Evolutionary conservation across 306 rosid species (phyloP).

Genomic region (Quillaja saponaria): DNA sequence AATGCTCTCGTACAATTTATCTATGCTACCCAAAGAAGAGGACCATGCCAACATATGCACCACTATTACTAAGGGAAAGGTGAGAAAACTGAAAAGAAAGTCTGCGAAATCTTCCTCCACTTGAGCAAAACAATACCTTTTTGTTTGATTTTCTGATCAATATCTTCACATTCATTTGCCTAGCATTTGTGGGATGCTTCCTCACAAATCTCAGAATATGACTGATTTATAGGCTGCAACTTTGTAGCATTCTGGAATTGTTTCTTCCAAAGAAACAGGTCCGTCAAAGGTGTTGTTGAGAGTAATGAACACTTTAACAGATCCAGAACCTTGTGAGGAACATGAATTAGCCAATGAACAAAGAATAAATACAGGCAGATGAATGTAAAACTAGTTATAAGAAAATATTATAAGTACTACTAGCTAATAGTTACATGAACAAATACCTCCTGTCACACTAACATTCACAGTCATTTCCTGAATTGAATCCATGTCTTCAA

Average conservation of each 20-base stretch:
- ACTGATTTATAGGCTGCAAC: too few relatives aligned
- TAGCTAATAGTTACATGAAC: too few relatives aligned
- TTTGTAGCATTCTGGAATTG: background rate
- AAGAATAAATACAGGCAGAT: background rate
- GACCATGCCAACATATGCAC: background rate
- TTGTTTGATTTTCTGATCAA: background rate
- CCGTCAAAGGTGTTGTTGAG: conserved; percentile 7
- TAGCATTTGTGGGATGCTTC: background rate
- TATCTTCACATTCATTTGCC: background rate
- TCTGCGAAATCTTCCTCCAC: background rate
- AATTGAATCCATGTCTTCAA: background rate
- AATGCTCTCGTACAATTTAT: conserved; percentile 1
- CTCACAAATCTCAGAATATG: background rate
- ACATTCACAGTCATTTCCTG: conserved; percentile 14
- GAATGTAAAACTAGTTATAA: too few relatives aligned
- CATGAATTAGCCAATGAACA: background rate
- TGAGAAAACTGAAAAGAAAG: background rate
- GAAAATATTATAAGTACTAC: too few relatives aligned
- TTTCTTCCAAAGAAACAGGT: background rate
- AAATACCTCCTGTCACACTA: conserved; percentile 16
- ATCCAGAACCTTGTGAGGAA: conserved; percentile 4
- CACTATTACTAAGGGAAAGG: conserved; percentile 19
- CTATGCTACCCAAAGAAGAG: conserved; percentile 13
- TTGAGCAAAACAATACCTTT: background rate
- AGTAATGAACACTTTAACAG: conserved; percentile 19